These are phyloP conservation scores for Bimuria novae-zelandiae DNA, from an alignment of 2,329 filamentous ascomycete genomes.

Conservation along the genomic window DNA sequence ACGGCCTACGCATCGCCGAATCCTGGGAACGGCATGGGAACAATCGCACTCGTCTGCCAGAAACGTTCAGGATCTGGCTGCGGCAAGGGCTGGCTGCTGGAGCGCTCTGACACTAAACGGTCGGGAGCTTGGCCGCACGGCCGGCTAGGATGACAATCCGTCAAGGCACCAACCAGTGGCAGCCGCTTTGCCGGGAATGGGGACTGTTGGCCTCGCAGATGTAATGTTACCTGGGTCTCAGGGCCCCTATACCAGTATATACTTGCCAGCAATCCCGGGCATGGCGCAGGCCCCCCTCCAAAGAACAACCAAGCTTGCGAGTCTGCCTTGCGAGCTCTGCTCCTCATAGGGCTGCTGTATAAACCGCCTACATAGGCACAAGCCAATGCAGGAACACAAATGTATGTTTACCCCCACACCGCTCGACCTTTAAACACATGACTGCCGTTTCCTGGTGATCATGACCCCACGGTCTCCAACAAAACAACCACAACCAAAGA, in stretches of 20 bases:
- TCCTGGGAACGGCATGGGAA: constrained; percentile 7
- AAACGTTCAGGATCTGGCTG: constrained; percentile 31
- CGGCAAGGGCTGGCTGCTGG: constrained; percentile 28
- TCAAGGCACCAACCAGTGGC: constrained; percentile 44
- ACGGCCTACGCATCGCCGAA: constrained; percentile 16
- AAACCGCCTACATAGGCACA: constrained; percentile 23
- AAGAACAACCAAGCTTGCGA: constrained; percentile 31
- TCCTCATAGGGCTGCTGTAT: constrained; percentile 37
- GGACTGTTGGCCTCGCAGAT: constrained; percentile 34
- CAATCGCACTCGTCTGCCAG: constrained; percentile 20
- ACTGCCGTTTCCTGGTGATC: constrained; percentile 32
- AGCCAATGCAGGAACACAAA: constrained; percentile 32
- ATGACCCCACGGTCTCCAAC: constrained; percentile 43
- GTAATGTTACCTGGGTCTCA: constrained; percentile 37
- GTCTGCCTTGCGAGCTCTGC: constrained; percentile 37
- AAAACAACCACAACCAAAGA: constrained; percentile 32
- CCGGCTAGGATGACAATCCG: constrained; percentile 41
- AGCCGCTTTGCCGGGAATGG: constrained; percentile 45
- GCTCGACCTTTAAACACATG: constrained; percentile 31
- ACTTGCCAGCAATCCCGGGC: constrained; percentile 37
- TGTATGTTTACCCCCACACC: constrained; percentile 44
- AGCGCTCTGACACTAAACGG: constrained; percentile 42
- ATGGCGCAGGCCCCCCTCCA: constrained; percentile 39
- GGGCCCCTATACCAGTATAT: constrained; percentile 41
- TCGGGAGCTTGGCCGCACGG: constrained; percentile 41